Conservation (phyloP, 345 rosid species). For the Linum trigynum region DNA sequence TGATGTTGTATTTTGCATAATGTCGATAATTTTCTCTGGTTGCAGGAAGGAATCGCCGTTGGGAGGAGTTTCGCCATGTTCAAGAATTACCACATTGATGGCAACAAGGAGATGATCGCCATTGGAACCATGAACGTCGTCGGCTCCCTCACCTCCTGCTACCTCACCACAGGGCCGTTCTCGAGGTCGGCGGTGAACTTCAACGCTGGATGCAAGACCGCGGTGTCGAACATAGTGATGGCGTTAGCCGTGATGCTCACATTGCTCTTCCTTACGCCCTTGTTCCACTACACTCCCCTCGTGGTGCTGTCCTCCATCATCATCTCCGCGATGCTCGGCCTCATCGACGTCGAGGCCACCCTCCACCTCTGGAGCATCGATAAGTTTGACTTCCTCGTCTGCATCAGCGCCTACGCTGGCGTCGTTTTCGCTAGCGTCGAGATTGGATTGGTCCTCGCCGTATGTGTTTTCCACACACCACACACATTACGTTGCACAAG, state of each 20-base stretch:
- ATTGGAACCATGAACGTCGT: constrained; percentile 87
- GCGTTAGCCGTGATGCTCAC: constrained; percentile 80
- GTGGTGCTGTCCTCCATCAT: constrained; percentile 86
- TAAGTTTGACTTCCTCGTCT: constrained; percentile 74
- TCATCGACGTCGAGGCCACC: constrained; percentile 76
- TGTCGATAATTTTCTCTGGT: background rate
- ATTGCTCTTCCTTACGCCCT: constrained; percentile 64
- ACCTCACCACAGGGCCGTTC: constrained; percentile 89
- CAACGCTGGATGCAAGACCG: constrained; percentile 87
- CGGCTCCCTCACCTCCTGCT: constrained; percentile 90
- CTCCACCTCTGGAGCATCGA: constrained; percentile 77
- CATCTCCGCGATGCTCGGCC: constrained; percentile 80
- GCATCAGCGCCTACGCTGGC: constrained; percentile 70
- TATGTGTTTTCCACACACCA: constrained; percentile 16
- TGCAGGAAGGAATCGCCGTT: constrained; percentile 92
- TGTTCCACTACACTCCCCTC: constrained; percentile 85
- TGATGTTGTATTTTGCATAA: background rate
- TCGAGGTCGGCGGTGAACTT: constrained; percentile 88
- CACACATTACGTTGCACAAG: too few relatives aligned
- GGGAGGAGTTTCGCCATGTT: constrained; percentile 91
- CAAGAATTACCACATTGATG: constrained; percentile 84
- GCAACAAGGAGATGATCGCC: constrained; percentile 97
- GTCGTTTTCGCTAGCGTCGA: constrained; percentile 83
- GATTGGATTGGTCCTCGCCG: constrained; percentile 64
- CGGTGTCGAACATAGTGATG: constrained; percentile 90